Base-by-base conservation (phyloP, 1,139 yeast species). In the Taphrina populina region DNA sequence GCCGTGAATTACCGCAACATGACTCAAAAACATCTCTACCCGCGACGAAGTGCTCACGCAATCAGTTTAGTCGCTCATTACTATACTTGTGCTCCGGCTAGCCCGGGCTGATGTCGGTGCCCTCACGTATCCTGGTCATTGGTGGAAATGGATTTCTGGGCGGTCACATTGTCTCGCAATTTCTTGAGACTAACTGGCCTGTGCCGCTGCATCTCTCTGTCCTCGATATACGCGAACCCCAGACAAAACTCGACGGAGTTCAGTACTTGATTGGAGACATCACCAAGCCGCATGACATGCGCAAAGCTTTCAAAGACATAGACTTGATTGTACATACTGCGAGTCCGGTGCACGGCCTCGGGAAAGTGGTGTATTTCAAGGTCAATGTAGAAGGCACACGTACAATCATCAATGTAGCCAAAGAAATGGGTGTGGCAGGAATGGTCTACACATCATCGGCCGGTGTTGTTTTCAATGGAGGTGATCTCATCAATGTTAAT, bases 361-460 rank as follows among this genome's bases (percentile, higher is more conserved):
- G 82, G 26, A 84, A 84, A 62, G 82, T 79, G 33, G 78, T 92
- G 45, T 92, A 92, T 70, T 84, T 83, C 64, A 85, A 85, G 66
- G 98, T 94, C 53, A 94, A 94, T 65, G 94, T 94, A 26, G 79
- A 80, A 52, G 99, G 99, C 36, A 94, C 98, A 1, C 73, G 76
- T 57, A 86, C 84, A 62, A 77, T 92, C 35, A 72, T 92, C 43
- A 73, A 78, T 39, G 85, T 84, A 39, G 82, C 90, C 24, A 77
- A 81, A 66, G 73, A 71, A 44, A 64, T 73, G 49, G 60, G 58
- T 66, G 71, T 84, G 2, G 77, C 77, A 58, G 94, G 92, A 0
- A 74, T 94, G 52, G 95, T 94, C 1, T 92, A 90, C 71, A 94
- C 99, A 0, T 88, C 97, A 0, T 88, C 96, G 0, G 97, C 98